Base-by-base conservation (phyloP, 2,329 filamentous ascomycete species). In the Colletotrichum euphorbiae region DNA sequence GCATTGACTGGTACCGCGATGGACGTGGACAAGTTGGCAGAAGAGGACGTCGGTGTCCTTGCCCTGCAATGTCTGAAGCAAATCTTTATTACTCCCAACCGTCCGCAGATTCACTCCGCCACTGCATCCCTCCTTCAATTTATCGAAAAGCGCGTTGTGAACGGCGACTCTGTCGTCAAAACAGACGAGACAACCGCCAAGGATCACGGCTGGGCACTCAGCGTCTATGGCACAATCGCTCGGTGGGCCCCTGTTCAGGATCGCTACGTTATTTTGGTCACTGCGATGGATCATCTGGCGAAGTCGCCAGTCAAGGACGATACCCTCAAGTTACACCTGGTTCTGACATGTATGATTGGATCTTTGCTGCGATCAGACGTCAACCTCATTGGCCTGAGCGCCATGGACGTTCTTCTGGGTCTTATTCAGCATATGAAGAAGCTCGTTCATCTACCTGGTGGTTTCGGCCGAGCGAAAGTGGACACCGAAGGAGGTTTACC, bases 161-260 rank as follows among this genome's bases (percentile, higher is more conserved):
- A 86, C 73, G 80, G 82, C 69, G 84, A 86, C 72, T 76, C 75
- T 8, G 82, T 88, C 1, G 78, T 97, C 60, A 86, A 78, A 43
- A 77, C 80, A 24, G 77, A 84, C 62, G 73, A 78, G 13, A 71
- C 79, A 12, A 76, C 79, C 24, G 79, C 81, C 46, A 78, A 79
- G 48, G 85, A 87, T 72, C 81, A 83, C 50, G 91, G 88, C 56
- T 98, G 95, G 95, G 91, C 93, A 2, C 91, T 93, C 28, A 91
- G 90, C 65, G 84, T 98, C 57, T 93, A 97, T 77, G 89, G 91
- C 74, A 86, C 94, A 70, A 86, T 95, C 60, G 90, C 93, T 15
- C 88, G 89, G 67, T 98, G 94, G 94, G 91, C 94, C 0, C 94
- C 96, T 0, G 94, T 98, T 2, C 95, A 98, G 77, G 93, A 97